Base-by-base conservation (phyloP, 441 rosid species). In the Rhodomyrtus psidioides region DNA sequence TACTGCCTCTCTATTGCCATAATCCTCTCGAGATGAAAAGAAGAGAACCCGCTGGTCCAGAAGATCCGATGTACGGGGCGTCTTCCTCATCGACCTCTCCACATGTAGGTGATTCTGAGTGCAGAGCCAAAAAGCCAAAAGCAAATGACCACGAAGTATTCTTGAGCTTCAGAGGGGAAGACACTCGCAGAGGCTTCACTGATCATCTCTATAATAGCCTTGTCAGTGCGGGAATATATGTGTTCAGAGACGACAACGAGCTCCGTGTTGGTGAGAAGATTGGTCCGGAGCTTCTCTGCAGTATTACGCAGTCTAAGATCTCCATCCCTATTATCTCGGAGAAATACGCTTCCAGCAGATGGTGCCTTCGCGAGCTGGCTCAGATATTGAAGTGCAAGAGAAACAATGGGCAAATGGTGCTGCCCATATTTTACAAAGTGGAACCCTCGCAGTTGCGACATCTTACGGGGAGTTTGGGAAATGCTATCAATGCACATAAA, bases 211-310 rank as follows among this genome's bases (percentile, higher is more conserved):
- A 62, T 30, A 16, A 0, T 17, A 0, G 44, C 0, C 75, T 62
- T 30, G 0, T 4, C 0, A 0, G 16, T 4, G 12, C 44, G 4
- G 75, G 75, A 19, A 62, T 62, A 30, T 0, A 0, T 0, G 75
- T 62, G 75, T 62, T 62, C 12, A 62, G 44, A 62, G 75, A 62
- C 13, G 1, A 62, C 24, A 30, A 0, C 2, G 44, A 30, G 44
- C 75, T 62, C 44, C 24, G 6, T 30, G 44, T 62, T 62, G 75
- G 75, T 62, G 75, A 62, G 24, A 23, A 62, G 0, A 1, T 62
- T 62, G 75, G 75, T 62, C 24, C 9, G 44, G 0, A 62, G 26
- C 0, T 62, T 62, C 0, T 30, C 0, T 62, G 24, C 7, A 62
- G 44, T 9, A 62, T 62, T 8, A 9, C 0, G 26, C 44, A 17